Conservation (phyloP, 306 rosid species). For the Dalbergia cochinchinensis region DNA sequence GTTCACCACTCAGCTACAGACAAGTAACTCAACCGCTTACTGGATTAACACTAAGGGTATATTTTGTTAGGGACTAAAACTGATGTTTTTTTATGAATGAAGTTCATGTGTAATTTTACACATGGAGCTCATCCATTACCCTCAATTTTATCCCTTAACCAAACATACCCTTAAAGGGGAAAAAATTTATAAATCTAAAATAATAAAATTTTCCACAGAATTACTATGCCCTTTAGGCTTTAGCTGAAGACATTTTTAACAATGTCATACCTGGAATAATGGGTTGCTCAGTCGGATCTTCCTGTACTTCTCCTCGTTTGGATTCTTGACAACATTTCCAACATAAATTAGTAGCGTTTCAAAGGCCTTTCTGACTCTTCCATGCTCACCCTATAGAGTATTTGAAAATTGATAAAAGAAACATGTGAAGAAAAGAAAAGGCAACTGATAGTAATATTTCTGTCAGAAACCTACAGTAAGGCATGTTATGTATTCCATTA, state of each 20-base stretch:
- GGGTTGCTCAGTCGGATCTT: constrained; percentile 80
- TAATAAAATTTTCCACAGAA: neutral
- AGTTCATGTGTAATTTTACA: too few species aligned
- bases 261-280: constrained; percentile 62
- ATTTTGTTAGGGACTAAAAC: too few species aligned
- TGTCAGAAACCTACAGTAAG: neutral
- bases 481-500: neutral
- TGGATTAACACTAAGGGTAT: too few species aligned
- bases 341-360: constrained; percentile 74
- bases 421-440: neutral
- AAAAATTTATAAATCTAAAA: too few species aligned
- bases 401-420: neutral
- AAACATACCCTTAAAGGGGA: too few species aligned
- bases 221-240: too few species aligned
- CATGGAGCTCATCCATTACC: too few species aligned
- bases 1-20: too few species aligned
- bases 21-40: too few species aligned
- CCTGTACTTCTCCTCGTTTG: constrained; percentile 77
- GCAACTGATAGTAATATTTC: constrained; percentile 7
- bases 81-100: too few species aligned
- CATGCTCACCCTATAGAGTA: constrained; percentile 63
- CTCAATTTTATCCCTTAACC: too few species aligned
- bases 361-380: constrained; percentile 72
- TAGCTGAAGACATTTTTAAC: neutral
- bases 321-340: constrained; percentile 80